These are phyloP conservation scores for Eurotiales sp. DNA, from an alignment of 2,329 filamentous ascomycete genomes.

Conservation along the genomic window DNA sequence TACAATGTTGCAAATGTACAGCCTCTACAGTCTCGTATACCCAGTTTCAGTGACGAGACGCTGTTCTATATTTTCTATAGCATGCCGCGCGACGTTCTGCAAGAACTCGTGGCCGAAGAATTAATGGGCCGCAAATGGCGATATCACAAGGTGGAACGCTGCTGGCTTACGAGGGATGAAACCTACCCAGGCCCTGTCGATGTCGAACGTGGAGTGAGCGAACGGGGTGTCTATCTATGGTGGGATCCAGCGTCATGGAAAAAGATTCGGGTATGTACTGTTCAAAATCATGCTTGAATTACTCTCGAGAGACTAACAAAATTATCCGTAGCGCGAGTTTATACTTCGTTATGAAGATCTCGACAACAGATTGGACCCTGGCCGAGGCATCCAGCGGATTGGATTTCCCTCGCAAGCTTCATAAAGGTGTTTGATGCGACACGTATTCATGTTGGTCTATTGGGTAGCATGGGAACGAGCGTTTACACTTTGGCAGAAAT, in stretches of 20 bases:
- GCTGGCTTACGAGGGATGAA: conserved; percentile 50
- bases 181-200: conserved; percentile 46
- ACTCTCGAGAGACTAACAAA: conserved; percentile 6
- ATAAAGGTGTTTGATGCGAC: conserved; percentile 21
- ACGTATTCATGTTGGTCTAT: conserved; percentile 13
- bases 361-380: conserved; percentile 44
- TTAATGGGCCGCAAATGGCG: conserved; percentile 53
- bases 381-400: conserved; percentile 31
- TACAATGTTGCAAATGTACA: conserved; percentile 66
- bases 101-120: conserved; percentile 63
- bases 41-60: conserved; percentile 60
- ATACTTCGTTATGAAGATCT: conserved; percentile 48
- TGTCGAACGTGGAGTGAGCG: conserved; percentile 45
- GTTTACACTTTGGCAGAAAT: conserved; percentile 9
- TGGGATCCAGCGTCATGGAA: conserved; percentile 50
- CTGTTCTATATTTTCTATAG: conserved; percentile 69
- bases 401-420: conserved; percentile 36
- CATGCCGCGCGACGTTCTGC: conserved; percentile 61
- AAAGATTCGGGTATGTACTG: conserved; percentile 42
- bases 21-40: conserved; percentile 55
- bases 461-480: conserved; percentile 14
- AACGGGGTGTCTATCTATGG: conserved; percentile 50
- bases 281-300: neutral
- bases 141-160: conserved; percentile 51
- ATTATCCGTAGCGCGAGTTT: conserved; percentile 39